Evolutionary conservation across 2,329 filamentous ascomycete species (phyloP).

Genomic region (Penicillium sp.): DNA sequence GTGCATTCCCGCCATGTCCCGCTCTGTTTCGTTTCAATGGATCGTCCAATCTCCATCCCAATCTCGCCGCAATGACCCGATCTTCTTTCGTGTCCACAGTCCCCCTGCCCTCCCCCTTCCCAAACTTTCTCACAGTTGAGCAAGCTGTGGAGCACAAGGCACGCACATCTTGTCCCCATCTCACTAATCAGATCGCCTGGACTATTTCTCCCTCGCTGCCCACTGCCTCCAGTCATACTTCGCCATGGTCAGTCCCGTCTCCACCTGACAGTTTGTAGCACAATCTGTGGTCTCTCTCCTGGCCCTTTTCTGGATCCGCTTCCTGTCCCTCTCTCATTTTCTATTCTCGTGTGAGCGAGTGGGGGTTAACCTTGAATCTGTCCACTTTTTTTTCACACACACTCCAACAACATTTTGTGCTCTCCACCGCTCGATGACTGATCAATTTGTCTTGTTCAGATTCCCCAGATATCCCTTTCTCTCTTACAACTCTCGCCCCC

Average conservation of each 20-base stretch:
- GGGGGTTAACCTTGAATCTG: background rate
- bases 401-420: background rate
- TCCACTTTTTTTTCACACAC: conserved; percentile 13
- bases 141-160: conserved; percentile 20
- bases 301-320: conserved; percentile 2
- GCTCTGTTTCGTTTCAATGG: conserved; percentile 1
- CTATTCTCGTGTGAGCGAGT: conserved; percentile 10
- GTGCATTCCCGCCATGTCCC: no score
- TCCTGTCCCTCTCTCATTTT: conserved; percentile 1
- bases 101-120: background rate
- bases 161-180: conserved; percentile 16
- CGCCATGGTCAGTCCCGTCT: conserved; percentile 3
- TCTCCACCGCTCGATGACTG: conserved; percentile 9
- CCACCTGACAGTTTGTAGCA: conserved; percentile 19
- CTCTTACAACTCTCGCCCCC: background rate
- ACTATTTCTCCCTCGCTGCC: conserved; percentile 9
- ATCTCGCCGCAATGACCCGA: background rate
- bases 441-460: background rate
- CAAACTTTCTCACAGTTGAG: conserved; percentile 6
- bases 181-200: conserved; percentile 16
- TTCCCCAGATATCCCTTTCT: background rate
- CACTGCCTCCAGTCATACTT: background rate
- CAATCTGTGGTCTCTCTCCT: conserved; percentile 1
- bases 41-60: background rate
- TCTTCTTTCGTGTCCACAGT: background rate